These are phyloP conservation scores for Globisporangium orthogonon DNA, from an alignment of 352 stramenopile species.

Conservation along the genomic window DNA sequence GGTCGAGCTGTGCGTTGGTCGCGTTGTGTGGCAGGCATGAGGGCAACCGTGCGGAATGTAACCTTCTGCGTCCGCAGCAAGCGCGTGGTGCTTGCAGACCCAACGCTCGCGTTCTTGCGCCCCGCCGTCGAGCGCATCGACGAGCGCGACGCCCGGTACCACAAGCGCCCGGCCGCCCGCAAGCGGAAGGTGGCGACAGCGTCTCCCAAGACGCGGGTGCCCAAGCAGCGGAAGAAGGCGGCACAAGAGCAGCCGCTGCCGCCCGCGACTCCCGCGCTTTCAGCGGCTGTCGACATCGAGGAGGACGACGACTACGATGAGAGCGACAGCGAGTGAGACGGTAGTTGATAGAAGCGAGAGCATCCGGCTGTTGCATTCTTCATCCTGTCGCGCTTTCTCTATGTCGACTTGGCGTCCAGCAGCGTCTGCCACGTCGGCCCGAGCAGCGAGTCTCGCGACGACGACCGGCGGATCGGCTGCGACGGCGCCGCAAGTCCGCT, in stretches of 20 bases:
- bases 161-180: constrained; percentile 16
- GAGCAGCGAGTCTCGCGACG: constrained; percentile 62
- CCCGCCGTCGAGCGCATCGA: constrained; percentile 48
- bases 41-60: too few species aligned
- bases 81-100: constrained; percentile 32
- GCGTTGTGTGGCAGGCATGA: neutral
- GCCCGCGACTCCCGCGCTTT: neutral
- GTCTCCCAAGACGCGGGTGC: neutral
- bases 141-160: constrained; percentile 54
- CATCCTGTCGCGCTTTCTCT: too few species aligned
- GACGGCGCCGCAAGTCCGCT: constrained; percentile 3
- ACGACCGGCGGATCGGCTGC: constrained; percentile 47
- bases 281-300: constrained; percentile 27
- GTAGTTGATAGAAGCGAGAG: neutral
- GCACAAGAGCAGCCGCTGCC: constrained; percentile 5
- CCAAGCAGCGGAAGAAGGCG: neutral
- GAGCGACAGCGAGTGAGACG: constrained; percentile 48
- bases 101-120: constrained; percentile 46
- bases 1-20: constrained; percentile 43
- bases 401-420: constrained; percentile 24
- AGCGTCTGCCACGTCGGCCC: constrained; percentile 69
- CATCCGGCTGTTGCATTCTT: neutral
- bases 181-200: constrained; percentile 18
- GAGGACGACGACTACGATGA: constrained; percentile 76
- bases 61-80: constrained; percentile 27